Conservation (phyloP, 192 early-diverging fungal genomes). For the Coemansia guatemalensis region DNA sequence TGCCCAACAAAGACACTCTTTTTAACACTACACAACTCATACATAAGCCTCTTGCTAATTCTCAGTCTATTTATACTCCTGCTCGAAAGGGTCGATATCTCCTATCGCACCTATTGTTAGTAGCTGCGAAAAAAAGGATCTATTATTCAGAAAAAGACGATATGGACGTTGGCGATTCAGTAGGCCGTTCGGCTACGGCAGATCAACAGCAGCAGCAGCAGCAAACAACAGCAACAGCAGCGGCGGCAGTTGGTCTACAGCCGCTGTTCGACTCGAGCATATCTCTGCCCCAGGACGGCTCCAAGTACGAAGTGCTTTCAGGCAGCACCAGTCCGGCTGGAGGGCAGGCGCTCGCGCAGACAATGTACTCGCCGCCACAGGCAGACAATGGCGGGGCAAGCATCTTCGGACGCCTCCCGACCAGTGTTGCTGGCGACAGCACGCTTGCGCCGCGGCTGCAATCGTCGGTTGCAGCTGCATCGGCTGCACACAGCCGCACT, state of each 20-base stretch:
- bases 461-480: slow-evolving; percentile 23
- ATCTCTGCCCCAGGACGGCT: slow-evolving; percentile 22
- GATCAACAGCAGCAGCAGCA: slow-evolving; percentile 10
- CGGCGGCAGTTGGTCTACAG: slow-evolving; percentile 21
- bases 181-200: background rate
- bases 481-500: slow-evolving; percentile 39
- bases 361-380: background rate
- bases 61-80: no score
- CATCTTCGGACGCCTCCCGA: slow-evolving; percentile 16
- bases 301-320: background rate
- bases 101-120: background rate
- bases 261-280: slow-evolving; percentile 48
- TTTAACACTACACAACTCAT: no score
- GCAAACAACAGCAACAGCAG: background rate
- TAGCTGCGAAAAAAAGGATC: background rate
- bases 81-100: no score
- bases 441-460: slow-evolving; percentile 10
- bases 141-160: slow-evolving; percentile 1
- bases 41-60: no score
- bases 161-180: no score
- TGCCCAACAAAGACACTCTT: no score
- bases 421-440: background rate
- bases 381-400: background rate
- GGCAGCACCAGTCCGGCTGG: no score
- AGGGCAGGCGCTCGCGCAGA: no score